These are phyloP conservation scores for Leccinum boreale DNA, from an alignment of 768 basidiomycete species.

Conservation along the genomic window DNA sequence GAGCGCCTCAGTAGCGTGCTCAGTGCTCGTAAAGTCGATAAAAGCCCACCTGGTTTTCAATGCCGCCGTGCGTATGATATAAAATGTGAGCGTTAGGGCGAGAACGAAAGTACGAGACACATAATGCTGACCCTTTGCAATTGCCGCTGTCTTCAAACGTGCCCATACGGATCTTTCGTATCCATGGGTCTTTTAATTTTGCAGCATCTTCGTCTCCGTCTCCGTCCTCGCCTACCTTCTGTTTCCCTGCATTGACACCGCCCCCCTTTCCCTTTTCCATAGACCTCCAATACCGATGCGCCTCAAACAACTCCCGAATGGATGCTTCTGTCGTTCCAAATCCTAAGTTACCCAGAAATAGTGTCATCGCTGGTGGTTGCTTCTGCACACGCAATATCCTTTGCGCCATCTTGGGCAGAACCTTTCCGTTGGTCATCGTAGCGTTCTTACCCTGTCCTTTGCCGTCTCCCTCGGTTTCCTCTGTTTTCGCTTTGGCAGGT, in stretches of 20 bases:
- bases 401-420: constrained; percentile 64
- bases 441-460: constrained; percentile 23
- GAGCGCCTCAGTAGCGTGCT: constrained; percentile 79
- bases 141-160: constrained; percentile 94
- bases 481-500: constrained; percentile 42
- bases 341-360: constrained; percentile 91
- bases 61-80: not conserved
- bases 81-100: not conserved
- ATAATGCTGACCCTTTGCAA: constrained; percentile 80
- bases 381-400: constrained; percentile 77
- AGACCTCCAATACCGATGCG: constrained; percentile 40
- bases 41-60: constrained; percentile 74
- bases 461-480: constrained; percentile 30
- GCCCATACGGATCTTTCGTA: constrained; percentile 86
- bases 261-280: constrained; percentile 33
- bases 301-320: constrained; percentile 71
- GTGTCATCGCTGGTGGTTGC: constrained; percentile 77
- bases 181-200: constrained; percentile 43
- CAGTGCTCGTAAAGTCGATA: constrained; percentile 79
- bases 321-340: constrained; percentile 84
- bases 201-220: not conserved
- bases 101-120: constrained; percentile 16
- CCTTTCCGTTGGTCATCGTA: constrained; percentile 26
- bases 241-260: constrained; percentile 30
- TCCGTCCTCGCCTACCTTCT: constrained; percentile 3